Evolutionary conservation across 2,329 filamentous ascomycete genomes (phyloP).

Genomic region (Neofusicoccum parvum): DNA sequence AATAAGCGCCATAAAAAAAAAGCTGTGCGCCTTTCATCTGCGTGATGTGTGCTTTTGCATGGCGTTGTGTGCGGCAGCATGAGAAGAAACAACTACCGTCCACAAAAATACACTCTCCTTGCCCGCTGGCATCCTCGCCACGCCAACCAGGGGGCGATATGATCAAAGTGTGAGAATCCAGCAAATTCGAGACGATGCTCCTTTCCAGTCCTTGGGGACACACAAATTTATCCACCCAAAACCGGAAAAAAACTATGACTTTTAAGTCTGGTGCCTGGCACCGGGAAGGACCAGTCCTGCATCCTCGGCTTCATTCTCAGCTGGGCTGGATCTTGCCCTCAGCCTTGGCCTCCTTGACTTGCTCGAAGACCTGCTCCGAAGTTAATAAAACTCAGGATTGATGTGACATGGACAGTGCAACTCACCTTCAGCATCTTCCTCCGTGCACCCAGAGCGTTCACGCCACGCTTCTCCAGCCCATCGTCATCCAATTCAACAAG

Average conservation of each 20-base stretch:
- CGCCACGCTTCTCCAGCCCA: constrained; percentile 86
- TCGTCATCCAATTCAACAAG: constrained; percentile 90
- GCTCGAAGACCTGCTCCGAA: constrained; percentile 75
- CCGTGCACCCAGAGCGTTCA: constrained; percentile 90
- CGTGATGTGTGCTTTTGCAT: constrained; percentile 8
- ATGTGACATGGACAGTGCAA: constrained; percentile 26
- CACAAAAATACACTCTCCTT: not conserved
- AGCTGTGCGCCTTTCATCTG: not conserved
- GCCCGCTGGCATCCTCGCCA: not conserved
- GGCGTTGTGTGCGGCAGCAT: constrained; percentile 1
- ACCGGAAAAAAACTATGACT: not conserved
- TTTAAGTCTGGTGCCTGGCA: not conserved
- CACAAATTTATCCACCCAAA: not conserved
- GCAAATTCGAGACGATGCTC: not conserved
- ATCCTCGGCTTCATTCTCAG: not conserved
- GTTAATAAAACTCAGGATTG: not conserved
- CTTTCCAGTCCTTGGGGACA: not conserved
- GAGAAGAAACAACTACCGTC: constrained; percentile 7
- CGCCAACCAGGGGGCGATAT: not conserved
- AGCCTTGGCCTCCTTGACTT: constrained; percentile 71
- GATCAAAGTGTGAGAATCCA: not conserved
- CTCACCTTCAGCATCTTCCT: constrained; percentile 95
- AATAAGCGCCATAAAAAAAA: not conserved
- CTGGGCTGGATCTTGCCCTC: constrained; percentile 36
- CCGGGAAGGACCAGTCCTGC: not conserved